These are phyloP conservation scores for Fraxinus latifolia DNA, from an alignment of 305 asterid species.

Conservation along the genomic window DNA sequence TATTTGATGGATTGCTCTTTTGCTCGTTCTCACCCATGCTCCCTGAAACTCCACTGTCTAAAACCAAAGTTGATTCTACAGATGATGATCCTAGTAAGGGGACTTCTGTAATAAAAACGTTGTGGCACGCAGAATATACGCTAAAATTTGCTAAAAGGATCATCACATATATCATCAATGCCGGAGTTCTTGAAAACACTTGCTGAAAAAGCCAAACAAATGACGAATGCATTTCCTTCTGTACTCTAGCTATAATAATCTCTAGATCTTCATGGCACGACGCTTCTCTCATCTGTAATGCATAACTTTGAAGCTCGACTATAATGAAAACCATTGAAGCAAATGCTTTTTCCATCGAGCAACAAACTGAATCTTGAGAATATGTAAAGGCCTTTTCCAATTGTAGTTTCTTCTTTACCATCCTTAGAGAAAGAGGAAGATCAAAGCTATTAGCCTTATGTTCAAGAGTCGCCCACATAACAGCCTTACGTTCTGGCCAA, in stretches of 20 bases:
- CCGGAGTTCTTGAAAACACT: slow-evolving; percentile 70
- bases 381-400: slow-evolving; percentile 33
- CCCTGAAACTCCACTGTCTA: background rate
- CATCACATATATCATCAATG: slow-evolving; percentile 70
- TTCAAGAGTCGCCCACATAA: slow-evolving; percentile 47
- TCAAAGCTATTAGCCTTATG: slow-evolving; percentile 68
- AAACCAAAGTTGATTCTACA: background rate
- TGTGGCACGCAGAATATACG: slow-evolving; percentile 44
- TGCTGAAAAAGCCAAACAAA: slow-evolving; percentile 80
- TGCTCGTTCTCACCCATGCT: background rate
- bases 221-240: slow-evolving; percentile 63
- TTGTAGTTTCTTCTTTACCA: slow-evolving; percentile 68
- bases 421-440: slow-evolving; percentile 75
- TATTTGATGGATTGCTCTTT: slow-evolving; percentile 4
- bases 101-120: slow-evolving; percentile 21
- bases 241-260: slow-evolving; percentile 40
- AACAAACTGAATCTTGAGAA: slow-evolving; percentile 32
- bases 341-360: slow-evolving; percentile 58
- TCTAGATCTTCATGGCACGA: slow-evolving; percentile 58
- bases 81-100: background rate
- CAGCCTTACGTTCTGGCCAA: slow-evolving; percentile 57
- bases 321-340: slow-evolving; percentile 71
- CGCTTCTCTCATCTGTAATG: slow-evolving; percentile 62
- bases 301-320: slow-evolving; percentile 67
- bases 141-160: slow-evolving; percentile 67